phyloP scores from a whole-genome alignment of 1,284 basidiomycete species.

The Anthracocystis walkeri region DNA sequence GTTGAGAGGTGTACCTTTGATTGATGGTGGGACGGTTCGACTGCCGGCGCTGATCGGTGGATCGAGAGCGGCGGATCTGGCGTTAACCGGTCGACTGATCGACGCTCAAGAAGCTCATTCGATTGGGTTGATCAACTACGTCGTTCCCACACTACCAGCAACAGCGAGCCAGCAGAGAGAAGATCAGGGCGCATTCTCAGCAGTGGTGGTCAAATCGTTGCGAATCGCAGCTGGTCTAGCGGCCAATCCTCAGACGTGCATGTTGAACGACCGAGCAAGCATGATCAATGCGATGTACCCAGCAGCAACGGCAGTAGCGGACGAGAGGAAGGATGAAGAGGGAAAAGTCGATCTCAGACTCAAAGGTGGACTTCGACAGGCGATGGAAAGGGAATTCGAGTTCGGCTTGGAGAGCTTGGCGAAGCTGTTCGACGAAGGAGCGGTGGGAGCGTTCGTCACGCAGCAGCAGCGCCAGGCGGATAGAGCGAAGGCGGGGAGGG shows the following conservation, averaged over 20 bases:
- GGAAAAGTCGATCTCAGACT: conserved; percentile 31
- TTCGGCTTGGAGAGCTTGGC: conserved; percentile 34
- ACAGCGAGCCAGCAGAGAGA: neutral
- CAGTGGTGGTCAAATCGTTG: conserved; percentile 31
- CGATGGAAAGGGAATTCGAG: conserved; percentile 43
- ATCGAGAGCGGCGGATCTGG: conserved; percentile 36
- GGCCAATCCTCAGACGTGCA: conserved; percentile 41
- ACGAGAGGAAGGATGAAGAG: neutral
- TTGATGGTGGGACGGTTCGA: conserved; percentile 43
- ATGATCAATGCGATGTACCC: conserved; percentile 33
- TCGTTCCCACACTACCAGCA: conserved; percentile 2
- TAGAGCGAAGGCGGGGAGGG: conserved; percentile 16
- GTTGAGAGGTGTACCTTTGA: conserved; percentile 44
- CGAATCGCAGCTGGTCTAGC: conserved; percentile 25
- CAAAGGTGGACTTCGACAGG: conserved; percentile 31
- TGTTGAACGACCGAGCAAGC: conserved; percentile 46
- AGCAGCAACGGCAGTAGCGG: neutral
- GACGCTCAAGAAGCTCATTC: conserved; percentile 22
- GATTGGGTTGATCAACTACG: conserved; percentile 42
- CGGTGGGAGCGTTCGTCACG: conserved; percentile 38
- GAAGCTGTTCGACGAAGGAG: conserved; percentile 34
- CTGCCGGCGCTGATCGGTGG: conserved; percentile 37
- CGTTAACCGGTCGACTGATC: conserved; percentile 33
- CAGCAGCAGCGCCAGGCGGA: conserved; percentile 25
- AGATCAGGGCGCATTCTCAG: conserved; percentile 9